These are phyloP conservation scores for Chondrus crispus DNA, from an alignment of 23 red algal genomes.

Conservation along the genomic window DNA sequence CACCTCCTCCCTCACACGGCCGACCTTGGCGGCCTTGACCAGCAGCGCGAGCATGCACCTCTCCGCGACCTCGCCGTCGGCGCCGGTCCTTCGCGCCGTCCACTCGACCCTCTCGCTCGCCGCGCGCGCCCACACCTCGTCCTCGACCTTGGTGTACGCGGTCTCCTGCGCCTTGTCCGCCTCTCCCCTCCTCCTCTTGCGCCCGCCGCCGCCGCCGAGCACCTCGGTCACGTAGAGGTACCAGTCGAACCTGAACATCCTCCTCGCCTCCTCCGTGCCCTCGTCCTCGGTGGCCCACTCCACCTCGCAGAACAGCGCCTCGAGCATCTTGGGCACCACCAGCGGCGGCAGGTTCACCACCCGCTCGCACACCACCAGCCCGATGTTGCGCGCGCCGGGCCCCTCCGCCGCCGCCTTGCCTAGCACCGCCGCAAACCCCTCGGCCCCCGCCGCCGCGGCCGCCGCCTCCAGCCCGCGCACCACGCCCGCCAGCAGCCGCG, in stretches of 20 bases:
- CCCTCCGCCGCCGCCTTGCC: conserved; percentile 18
- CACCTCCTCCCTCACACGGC: no score
- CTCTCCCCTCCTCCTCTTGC: not conserved
- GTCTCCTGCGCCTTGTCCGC: not conserved
- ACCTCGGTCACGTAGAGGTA: conserved; percentile 70
- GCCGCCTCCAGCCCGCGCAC: not conserved
- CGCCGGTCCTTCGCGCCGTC: no score
- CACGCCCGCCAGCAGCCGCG: not conserved
- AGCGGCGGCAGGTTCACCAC: conserved; percentile 79
- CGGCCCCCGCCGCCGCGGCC: not conserved
- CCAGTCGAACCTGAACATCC: conserved; percentile 50
- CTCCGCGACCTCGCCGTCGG: no score
- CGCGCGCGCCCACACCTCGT: not conserved
- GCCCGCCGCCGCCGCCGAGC: conserved; percentile 9
- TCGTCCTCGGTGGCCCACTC: conserved; percentile 89
- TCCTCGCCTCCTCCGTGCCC: conserved; percentile 16
- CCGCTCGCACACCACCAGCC: conserved; percentile 76
- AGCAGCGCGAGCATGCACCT: no score
- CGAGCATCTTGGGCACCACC: conserved; percentile 65
- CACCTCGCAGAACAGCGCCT: conserved; percentile 72
- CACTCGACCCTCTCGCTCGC: not conserved
- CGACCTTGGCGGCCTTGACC: no score
- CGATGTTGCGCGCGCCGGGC: conserved; percentile 18
- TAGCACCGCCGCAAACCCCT: conserved; percentile 7
- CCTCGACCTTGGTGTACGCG: not conserved